Conservation (phyloP, 148 eudicot species). For the Rhododendron williamsianum region DNA sequence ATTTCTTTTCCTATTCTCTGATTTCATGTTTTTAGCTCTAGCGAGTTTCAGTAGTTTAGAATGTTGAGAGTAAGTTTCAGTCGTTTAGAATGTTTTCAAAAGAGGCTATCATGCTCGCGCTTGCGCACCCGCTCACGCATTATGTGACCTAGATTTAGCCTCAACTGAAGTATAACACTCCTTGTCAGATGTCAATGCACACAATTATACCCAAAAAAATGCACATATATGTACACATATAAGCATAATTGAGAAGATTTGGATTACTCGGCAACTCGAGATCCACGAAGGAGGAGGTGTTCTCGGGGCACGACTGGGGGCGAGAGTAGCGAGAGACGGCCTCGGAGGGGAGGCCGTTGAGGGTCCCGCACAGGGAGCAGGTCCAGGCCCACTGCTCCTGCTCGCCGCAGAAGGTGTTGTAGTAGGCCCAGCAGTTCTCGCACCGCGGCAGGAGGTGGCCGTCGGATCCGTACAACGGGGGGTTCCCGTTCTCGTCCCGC, state of each 20-base stretch:
- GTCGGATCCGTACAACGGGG: conserved; percentile 73
- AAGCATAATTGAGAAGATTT: not conserved
- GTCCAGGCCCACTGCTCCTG: conserved; percentile 93
- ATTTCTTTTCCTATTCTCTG: not conserved
- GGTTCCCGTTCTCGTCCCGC: conserved; percentile 61
- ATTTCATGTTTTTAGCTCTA: not conserved
- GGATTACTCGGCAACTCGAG: conserved; percentile 69
- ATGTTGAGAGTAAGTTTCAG: not conserved
- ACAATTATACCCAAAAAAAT: too few species aligned
- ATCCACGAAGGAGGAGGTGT: conserved; percentile 75
- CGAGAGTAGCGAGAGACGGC: conserved; percentile 64
- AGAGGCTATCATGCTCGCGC: not conserved
- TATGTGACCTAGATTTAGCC: not conserved
- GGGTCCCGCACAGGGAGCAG: conserved; percentile 82
- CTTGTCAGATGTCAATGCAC: not conserved
- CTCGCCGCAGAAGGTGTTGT: conserved; percentile 83
- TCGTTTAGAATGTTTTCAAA: not conserved
- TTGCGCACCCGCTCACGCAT: not conserved
- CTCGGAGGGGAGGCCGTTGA: conserved; percentile 61
- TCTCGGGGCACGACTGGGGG: conserved; percentile 65
- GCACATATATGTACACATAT: too few species aligned
- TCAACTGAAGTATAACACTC: not conserved
- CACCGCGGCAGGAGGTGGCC: conserved; percentile 78
- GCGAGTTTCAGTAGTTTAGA: not conserved
- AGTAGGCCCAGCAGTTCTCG: conserved; percentile 96